A percentile compares a stretch with the other conserved stretches of the same genome.
Conservation (phyloP, 2,329 filamentous ascomycete species). For the Aspergillus tanneri region DNA sequence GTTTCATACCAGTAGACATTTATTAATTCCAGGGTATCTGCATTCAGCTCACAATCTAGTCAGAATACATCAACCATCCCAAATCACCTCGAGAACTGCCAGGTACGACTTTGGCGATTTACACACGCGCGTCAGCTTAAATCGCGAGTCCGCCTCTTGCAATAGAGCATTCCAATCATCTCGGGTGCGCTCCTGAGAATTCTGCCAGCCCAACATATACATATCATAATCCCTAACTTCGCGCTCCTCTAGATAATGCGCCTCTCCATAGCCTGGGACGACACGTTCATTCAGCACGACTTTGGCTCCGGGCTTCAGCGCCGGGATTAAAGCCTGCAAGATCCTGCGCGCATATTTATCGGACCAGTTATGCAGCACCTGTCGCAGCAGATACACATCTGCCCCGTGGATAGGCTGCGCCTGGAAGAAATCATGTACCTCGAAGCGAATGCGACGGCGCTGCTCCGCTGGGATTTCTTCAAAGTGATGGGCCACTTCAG, state of each 20-base stretch:
- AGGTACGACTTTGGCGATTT: not conserved
- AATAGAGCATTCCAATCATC: not conserved
- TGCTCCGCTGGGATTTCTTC: not conserved
- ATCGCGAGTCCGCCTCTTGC: not conserved
- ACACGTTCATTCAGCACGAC: constrained; percentile 1
- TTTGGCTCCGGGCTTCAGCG: constrained; percentile 24
- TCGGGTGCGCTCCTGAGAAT: not conserved
- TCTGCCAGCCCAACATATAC: not conserved
- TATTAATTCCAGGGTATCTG: too few relatives aligned
- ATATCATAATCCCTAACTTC: not conserved
- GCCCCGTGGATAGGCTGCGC: constrained; percentile 33
- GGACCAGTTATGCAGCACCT: constrained; percentile 44
- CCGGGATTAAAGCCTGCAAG: constrained; percentile 35
- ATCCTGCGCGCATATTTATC: constrained; percentile 40
- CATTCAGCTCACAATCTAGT: too few relatives aligned
- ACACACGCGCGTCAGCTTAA: not conserved
- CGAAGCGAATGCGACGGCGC: constrained; percentile 26
- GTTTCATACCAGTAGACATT: too few relatives aligned
- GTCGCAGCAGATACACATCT: constrained; percentile 39
- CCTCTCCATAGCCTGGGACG: not conserved
- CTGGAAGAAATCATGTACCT: constrained; percentile 39
- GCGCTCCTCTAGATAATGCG: not conserved
- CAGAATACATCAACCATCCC: not conserved
- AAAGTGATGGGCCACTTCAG: too few relatives aligned
- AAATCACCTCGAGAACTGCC: not conserved